Base-by-base conservation (phyloP, 1,284 basidiomycete species). In the Ustilago nuda region DNA sequence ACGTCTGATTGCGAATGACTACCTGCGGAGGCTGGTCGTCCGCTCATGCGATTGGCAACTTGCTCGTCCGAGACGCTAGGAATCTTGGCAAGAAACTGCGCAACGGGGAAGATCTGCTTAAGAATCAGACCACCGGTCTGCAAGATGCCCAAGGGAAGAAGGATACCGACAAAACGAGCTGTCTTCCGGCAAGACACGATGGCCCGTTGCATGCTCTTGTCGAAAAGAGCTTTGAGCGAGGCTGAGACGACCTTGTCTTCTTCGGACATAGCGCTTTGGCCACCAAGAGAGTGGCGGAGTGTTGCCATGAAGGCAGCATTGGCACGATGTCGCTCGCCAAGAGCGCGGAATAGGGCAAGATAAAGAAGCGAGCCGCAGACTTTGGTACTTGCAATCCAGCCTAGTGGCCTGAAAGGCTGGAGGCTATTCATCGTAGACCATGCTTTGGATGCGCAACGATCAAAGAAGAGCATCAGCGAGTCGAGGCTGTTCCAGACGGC, bases 401-500 rank as follows among this genome's bases (percentile, higher is more conserved):
- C 62, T 1, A 79, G 37, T 6, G 80, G 81, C 30, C 79, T 78
- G 61, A 82, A 82, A 19, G 76, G 74, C 57, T 77, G 72, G 11
- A 82, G 61, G 27, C 43, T 68, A 55, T 81, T 75, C 80, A 82
- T 80, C n/a, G 69, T 68, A n/a, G 70, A 62, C 58, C 76, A 61
- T 8, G 78, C 76, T 48, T 77, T 77, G 39, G 71, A 59, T 1
- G 76, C 68, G 50, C 81, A 82, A 5, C 72, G 57, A 61, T 82
- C 81, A 54, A 81, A 82, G 80, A 82, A 82, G 19, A 80, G 70
- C 61, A 80, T 70, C 27, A 82, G 68, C 36, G 79, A 76, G 61
- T 82, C 80, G n/a, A 76, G 73, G 51, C 79, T 79, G 50, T 75
- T 72, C 81, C 81, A 82, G 13, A 82, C 71, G 7, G 75, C 76